These are phyloP conservation scores for Asterella californica DNA, from an alignment of 225 moss, liverwort and hornwort species.

Conservation along the genomic window DNA sequence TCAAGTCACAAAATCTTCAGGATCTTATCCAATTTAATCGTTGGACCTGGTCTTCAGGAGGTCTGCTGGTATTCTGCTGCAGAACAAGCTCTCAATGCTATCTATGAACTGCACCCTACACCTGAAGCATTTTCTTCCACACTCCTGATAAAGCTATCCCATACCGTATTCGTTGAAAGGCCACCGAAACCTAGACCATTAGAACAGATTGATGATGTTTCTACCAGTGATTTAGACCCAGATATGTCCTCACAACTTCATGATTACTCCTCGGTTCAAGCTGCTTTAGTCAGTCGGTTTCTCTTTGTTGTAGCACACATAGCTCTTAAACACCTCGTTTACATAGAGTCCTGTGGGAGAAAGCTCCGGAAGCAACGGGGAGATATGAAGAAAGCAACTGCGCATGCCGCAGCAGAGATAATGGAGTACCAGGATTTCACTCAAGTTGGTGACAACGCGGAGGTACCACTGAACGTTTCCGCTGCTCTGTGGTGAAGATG, in stretches of 20 bases:
- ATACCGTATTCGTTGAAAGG: constrained; percentile 45
- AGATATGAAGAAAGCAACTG: constrained; percentile 65
- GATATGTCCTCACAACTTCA: constrained; percentile 20
- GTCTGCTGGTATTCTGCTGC: constrained; percentile 88
- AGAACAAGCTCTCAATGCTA: constrained; percentile 90
- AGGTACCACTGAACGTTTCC: constrained; percentile 40
- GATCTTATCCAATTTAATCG: constrained; percentile 73
- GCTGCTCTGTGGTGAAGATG: too few relatives aligned
- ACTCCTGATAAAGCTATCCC: constrained; percentile 62
- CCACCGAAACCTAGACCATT: constrained; percentile 24
- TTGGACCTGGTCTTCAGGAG: constrained; percentile 70
- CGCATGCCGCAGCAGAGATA: constrained; percentile 57
- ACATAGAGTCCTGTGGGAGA: constrained; percentile 73
- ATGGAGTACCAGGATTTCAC: constrained; percentile 19
- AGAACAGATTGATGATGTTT: constrained; percentile 26
- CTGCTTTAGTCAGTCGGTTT: constrained; percentile 60
- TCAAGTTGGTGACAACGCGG: constrained; percentile 1
- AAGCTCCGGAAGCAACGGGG: constrained; percentile 71
- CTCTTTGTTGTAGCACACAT: constrained; percentile 80
- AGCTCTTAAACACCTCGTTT: constrained; percentile 90
- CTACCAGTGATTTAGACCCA: constrained; percentile 36
- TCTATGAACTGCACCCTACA: constrained; percentile 84
- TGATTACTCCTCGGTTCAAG: constrained; percentile 30
- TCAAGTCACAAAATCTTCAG: constrained; percentile 73
- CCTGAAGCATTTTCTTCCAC: constrained; percentile 73